phyloP scores from a whole-genome alignment of 495 filamentous ascomycete genomes.

The Neurospora sp. region DNA sequence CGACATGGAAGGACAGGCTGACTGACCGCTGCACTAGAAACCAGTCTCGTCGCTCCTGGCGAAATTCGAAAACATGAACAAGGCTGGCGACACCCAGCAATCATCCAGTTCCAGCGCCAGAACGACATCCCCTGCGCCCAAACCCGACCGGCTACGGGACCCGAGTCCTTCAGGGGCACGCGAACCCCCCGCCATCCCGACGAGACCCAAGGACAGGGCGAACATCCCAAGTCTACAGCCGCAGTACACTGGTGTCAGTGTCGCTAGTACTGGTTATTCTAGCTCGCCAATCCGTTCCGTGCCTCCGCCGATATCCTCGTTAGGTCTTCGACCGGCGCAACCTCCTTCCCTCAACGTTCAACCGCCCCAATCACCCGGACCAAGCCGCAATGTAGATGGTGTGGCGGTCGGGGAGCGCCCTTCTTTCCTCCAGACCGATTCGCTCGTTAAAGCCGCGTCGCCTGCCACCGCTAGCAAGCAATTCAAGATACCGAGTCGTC shows the following conservation, averaged over 20 bases:
- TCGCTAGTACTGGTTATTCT: constrained; percentile 2
- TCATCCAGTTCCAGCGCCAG: constrained; percentile 10
- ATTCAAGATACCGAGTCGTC: constrained; percentile 43
- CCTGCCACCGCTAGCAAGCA: constrained; percentile 39
- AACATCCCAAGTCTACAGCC: constrained; percentile 14
- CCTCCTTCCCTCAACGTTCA: constrained; percentile 63
- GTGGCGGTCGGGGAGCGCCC: constrained; percentile 27
- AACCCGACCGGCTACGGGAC: constrained; percentile 33
- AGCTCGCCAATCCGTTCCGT: constrained; percentile 18
- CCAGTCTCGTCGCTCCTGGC: constrained; percentile 88
- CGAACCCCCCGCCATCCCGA: constrained; percentile 44
- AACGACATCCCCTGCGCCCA: constrained; percentile 26
- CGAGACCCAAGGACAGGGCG: constrained; percentile 29
- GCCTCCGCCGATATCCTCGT: constrained; percentile 21
- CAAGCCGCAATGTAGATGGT: constrained; percentile 33
- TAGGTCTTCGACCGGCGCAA: constrained; percentile 40
- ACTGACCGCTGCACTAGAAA: constrained; percentile 34
- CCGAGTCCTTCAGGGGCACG: constrained; percentile 34
- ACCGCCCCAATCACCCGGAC: constrained; percentile 59
- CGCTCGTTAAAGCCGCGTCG: constrained; percentile 37
- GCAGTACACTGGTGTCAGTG: constrained; percentile 8
- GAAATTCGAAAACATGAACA: constrained; percentile 81
- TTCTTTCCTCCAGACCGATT: constrained; percentile 35
- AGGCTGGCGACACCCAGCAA: constrained; percentile 31
- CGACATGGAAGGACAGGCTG: neutral